Base-by-base conservation (phyloP, 495 filamentous ascomycete genomes). In the Hyaloscypha finlandica region DNA sequence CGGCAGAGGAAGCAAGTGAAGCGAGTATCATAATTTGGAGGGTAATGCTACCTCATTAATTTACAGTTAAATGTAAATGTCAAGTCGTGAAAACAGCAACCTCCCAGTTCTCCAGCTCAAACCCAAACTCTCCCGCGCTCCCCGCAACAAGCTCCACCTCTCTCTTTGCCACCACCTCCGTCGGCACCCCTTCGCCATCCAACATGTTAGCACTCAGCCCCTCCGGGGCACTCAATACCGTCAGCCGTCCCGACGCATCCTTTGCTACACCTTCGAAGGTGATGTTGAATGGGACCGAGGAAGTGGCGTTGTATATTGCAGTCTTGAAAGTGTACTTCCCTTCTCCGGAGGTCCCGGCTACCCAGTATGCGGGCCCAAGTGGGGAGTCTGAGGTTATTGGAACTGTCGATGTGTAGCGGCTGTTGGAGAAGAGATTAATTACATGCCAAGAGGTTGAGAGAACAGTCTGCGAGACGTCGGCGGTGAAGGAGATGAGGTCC, bases 251-350 rank as follows among this genome's bases (percentile, higher is more conserved):
- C 14, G 61, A 75, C 0, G 81, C 74, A 6, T 81, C 83, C 0
- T 76, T 67, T 12, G 65, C 64, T 14, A 87, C 68, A 6, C 85
- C 85, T 16, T 84, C 83, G 61, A 91, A 90, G 5, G 73, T 73
- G 19, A 90, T 66, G 5, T 76, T 77, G 19, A 91, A 78, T 0
- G 83, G 75, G 29, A 83, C 76, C 4, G 76, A 71, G 4, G 67
- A 77, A 4, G 88, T 86, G 61, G 81, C 79, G 76, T 92, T 91
- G 76, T 91, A 92, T 0, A 89, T 83, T 35, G 87, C 88, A 12
- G 80, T 81, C 71, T 92, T 92, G 75, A 89, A 84, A 60, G 80
- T 73, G 51, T 81, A 75, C 20, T 76, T 75, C 19, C 76, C 74
- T 5, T 73, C 74, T 8, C 67, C 73, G 76, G 8, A 56, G 30